These are phyloP conservation scores for Xanthoconium purpureum DNA, from an alignment of 768 basidiomycete species.

Conservation along the genomic window DNA sequence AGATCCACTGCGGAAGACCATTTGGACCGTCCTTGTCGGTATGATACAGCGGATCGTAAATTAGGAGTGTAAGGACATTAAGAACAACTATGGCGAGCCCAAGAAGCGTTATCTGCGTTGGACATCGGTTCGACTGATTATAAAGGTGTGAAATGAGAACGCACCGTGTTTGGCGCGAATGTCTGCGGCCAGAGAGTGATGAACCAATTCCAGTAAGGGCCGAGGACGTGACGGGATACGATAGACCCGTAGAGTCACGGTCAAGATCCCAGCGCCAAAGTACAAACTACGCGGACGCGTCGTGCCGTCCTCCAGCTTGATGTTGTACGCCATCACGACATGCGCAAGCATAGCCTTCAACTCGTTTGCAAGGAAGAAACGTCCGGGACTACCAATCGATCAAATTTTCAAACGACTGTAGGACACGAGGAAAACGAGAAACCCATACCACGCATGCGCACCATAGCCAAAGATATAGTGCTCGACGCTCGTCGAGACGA, in stretches of 20 bases:
- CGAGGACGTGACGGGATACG: slow-evolving; percentile 70
- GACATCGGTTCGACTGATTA: background rate
- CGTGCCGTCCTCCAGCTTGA: background rate
- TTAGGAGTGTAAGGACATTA: slow-evolving; percentile 81
- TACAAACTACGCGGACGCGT: background rate
- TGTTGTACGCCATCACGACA: background rate
- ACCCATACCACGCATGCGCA: slow-evolving; percentile 11
- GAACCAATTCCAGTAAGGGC: slow-evolving; percentile 90
- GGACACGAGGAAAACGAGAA: no score
- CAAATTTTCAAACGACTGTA: no score
- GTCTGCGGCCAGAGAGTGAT: slow-evolving; percentile 83
- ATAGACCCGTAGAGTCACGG: slow-evolving; percentile 63
- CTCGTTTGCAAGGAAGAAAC: background rate
- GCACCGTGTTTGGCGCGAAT: slow-evolving; percentile 86
- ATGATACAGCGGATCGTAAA: slow-evolving; percentile 78
- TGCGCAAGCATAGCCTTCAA: background rate
- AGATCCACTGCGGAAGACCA: slow-evolving; percentile 84
- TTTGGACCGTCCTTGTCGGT: slow-evolving; percentile 59
- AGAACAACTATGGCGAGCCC: slow-evolving; percentile 78
- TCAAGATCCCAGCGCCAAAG: background rate
- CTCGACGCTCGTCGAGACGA: slow-evolving; percentile 19
- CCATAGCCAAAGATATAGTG: slow-evolving; percentile 36
- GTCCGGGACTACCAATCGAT: background rate
- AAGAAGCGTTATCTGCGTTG: slow-evolving; percentile 77
- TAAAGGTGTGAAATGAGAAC: slow-evolving; percentile 24